These are phyloP conservation scores for Coniochaeta sp. DNA, from an alignment of 2,329 filamentous ascomycete species.

Conservation along the genomic window DNA sequence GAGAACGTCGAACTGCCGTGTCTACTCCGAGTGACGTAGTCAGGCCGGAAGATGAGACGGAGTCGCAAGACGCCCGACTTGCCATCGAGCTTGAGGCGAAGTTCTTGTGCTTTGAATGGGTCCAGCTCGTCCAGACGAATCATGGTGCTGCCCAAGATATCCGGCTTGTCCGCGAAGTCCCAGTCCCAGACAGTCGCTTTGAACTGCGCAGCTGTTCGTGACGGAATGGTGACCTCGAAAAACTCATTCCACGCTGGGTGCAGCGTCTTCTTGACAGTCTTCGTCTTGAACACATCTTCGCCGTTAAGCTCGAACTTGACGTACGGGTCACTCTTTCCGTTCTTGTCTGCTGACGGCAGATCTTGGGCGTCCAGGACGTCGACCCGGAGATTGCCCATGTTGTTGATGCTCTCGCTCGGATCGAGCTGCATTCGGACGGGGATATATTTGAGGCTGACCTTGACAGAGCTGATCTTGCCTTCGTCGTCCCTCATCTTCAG, in stretches of 20 bases:
- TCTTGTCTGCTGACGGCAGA: slow-evolving; percentile 88
- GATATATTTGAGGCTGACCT: slow-evolving; percentile 89
- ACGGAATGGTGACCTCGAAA: slow-evolving; percentile 78
- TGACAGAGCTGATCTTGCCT: slow-evolving; percentile 71
- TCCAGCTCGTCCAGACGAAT: slow-evolving; percentile 77
- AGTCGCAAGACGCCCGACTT: slow-evolving; percentile 81
- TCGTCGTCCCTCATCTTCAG: slow-evolving; percentile 74
- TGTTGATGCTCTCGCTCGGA: slow-evolving; percentile 95
- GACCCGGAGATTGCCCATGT: slow-evolving; percentile 93
- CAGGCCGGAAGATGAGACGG: slow-evolving; percentile 84
- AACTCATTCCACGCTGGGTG: slow-evolving; percentile 94
- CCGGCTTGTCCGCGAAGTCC: slow-evolving; percentile 93
- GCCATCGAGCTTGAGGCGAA: slow-evolving; percentile 68
- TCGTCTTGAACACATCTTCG: slow-evolving; percentile 88
- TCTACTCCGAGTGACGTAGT: slow-evolving; percentile 78
- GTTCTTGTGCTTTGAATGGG: slow-evolving; percentile 75
- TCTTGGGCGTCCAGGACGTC: slow-evolving; percentile 81
- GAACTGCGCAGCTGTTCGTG: slow-evolving; percentile 79
- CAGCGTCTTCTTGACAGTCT: slow-evolving; percentile 93
- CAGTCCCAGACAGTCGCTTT: slow-evolving; percentile 83
- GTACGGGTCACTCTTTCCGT: slow-evolving; percentile 95
- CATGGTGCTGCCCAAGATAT: slow-evolving; percentile 68
- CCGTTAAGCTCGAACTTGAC: slow-evolving; percentile 91
- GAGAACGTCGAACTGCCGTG: slow-evolving; percentile 92
- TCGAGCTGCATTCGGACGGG: slow-evolving; percentile 92